Conservation (phyloP, 495 filamentous ascomycete species). For the Lophiostoma macrostomum region DNA sequence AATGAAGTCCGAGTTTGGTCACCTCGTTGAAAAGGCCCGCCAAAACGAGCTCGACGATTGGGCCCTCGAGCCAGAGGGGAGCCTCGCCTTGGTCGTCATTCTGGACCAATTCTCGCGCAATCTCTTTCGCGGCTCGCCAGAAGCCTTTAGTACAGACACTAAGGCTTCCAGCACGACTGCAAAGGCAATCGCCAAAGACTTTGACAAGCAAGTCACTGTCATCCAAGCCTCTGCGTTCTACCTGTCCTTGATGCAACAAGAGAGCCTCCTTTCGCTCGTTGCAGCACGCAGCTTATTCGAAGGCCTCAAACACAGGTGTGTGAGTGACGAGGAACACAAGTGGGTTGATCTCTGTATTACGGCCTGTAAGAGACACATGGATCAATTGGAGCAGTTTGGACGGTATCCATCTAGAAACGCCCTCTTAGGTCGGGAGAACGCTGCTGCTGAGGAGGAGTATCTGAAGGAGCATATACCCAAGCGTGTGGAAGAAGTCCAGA, state of each 20-base stretch:
- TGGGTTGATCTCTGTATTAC: neutral
- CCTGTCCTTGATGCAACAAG: neutral
- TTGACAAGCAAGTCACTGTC: slow-evolving; percentile 7
- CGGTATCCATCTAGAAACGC: slow-evolving; percentile 2
- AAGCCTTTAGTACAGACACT: neutral
- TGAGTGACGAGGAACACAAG: slow-evolving; percentile 4
- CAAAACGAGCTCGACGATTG: slow-evolving; percentile 4
- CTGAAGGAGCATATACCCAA: slow-evolving; percentile 3
- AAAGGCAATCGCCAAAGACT: slow-evolving; percentile 1
- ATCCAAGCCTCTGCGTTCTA: slow-evolving; percentile 6
- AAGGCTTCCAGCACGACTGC: neutral
- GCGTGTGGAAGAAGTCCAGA: slow-evolving; percentile 3
- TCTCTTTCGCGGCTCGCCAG: slow-evolving; percentile 1
- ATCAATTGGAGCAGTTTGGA: slow-evolving; percentile 9
- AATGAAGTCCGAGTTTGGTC: slow-evolving; percentile 5
- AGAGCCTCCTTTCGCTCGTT: slow-evolving; percentile 2
- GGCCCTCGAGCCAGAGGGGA: neutral
- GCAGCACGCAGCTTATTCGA: slow-evolving; percentile 3
- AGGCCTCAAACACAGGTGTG: neutral
- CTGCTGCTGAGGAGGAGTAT: neutral
- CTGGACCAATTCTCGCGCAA: slow-evolving; percentile 9
- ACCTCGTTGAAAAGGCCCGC: slow-evolving; percentile 1
- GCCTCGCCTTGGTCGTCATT: neutral
- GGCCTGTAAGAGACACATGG: neutral
- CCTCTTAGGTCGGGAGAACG: neutral